phyloP scores from a whole-genome alignment of 371 early-diverging fungal species.

The Circinella umbellata region DNA sequence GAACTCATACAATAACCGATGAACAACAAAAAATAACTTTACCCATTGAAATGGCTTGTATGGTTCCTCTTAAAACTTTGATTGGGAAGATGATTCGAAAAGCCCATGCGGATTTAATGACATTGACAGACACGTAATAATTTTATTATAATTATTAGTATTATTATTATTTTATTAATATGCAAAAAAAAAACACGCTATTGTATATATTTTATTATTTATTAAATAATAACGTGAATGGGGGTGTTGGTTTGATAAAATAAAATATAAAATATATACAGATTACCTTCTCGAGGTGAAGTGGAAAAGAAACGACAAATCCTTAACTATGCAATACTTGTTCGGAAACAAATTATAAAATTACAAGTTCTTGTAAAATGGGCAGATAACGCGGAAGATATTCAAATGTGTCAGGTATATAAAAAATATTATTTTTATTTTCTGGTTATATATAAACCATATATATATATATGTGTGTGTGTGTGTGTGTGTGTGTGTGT shows the following conservation, averaged over 20 bases:
- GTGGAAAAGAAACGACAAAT: slow-evolving; percentile 62
- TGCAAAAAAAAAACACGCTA: too few relatives aligned
- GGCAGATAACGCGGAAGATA: slow-evolving; percentile 72
- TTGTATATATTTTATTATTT: too few relatives aligned
- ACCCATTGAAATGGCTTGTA: slow-evolving; percentile 58
- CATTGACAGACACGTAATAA: slow-evolving; percentile 62
- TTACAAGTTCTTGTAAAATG: slow-evolving; percentile 73
- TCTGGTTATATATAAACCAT: too few relatives aligned
- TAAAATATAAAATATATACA: slow-evolving; percentile 14
- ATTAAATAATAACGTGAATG: too few relatives aligned
- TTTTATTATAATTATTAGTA: not conserved
- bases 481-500: too few relatives aligned
- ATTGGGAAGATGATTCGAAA: slow-evolving; percentile 63
- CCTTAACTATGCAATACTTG: slow-evolving; percentile 61
- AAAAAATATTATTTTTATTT: not conserved
- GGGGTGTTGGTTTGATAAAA: too few relatives aligned
- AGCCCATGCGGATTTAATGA: slow-evolving; percentile 60
- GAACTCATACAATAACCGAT: slow-evolving; percentile 11
- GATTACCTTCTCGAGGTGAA: slow-evolving; percentile 63
- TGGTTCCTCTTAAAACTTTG: slow-evolving; percentile 62
- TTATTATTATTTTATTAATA: slow-evolving; percentile 3
- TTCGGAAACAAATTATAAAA: slow-evolving; percentile 67
- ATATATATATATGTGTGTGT: too few relatives aligned
- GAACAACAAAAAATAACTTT: slow-evolving; percentile 33
- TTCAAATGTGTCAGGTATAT: slow-evolving; percentile 76